A percentile compares a stretch with the other conserved stretches of the same genome.
phyloP scores from a whole-genome alignment of 345 rosid genomes.

The Cochlearia excelsa region DNA sequence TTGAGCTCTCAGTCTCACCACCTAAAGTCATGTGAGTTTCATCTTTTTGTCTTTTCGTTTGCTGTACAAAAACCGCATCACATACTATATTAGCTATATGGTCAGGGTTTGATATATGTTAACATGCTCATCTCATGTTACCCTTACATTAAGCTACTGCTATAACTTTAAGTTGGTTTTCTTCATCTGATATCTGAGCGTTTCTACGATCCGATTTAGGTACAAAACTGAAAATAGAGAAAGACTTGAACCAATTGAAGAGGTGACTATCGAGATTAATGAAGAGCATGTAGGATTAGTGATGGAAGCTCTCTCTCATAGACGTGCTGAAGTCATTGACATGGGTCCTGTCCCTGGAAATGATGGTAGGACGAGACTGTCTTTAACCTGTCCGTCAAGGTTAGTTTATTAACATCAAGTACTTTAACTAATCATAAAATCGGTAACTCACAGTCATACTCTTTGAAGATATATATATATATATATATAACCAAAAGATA shows the following conservation, averaged over 20 bases:
- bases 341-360: slow-evolving; percentile 96
- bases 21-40: slow-evolving; percentile 93
- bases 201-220: slow-evolving; percentile 43
- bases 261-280: slow-evolving; percentile 91
- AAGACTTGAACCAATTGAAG: slow-evolving; percentile 95
- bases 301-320: slow-evolving; percentile 94
- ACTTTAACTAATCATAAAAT: neutral
- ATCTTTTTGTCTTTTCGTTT: slow-evolving; percentile 3
- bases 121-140: slow-evolving; percentile 1
- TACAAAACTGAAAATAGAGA: slow-evolving; percentile 62
- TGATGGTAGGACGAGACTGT: slow-evolving; percentile 79
- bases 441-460: neutral
- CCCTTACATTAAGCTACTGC: too few relatives aligned
- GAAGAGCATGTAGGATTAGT: slow-evolving; percentile 90
- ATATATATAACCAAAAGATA: neutral
- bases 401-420: slow-evolving; percentile 25
- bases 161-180: too few relatives aligned
- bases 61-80: neutral
- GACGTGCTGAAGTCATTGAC: slow-evolving; percentile 80
- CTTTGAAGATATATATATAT: neutral
- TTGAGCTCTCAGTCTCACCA: slow-evolving; percentile 92
- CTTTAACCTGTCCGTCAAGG: slow-evolving; percentile 96
- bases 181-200: too few relatives aligned
- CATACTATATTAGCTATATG: neutral
- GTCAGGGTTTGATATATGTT: slow-evolving; percentile 4